Base-by-base conservation (phyloP, 2,329 filamentous ascomycete species). In the Penicillium sp. region DNA sequence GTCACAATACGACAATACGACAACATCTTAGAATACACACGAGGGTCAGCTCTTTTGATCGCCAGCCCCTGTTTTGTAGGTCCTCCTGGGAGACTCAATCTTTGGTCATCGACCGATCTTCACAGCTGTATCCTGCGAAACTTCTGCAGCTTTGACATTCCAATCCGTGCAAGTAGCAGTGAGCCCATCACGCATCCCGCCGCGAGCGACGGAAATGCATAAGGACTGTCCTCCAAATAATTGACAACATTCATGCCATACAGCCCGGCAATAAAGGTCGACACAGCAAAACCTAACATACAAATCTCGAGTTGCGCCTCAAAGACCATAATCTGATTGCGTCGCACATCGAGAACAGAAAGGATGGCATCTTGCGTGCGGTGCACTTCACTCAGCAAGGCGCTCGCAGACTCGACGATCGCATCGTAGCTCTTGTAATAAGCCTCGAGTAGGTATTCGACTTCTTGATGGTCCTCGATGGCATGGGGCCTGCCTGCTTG, bases 231-330 rank as follows among this genome's bases (percentile, higher is more conserved):
- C 58, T 78, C 76, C n/a, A 73, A 62, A 46, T 71, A 74, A 52
- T 77, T 78, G 16, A 75, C 58, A 8, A 77, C 68, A 59, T 78
- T 78, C 75, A 77, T 77, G 2, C 75, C 76, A 58, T 75, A 75
- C 19, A 73, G 65, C 1, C 76, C 76, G 0, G 75, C 73, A 14
- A 77, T 68, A 28, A 77, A 66, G 0, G 75, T 78, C 1, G 71
- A 73, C n/a, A 66, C 66, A 0, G 73, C 72, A n/a, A 78, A 63
- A 4, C 71, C 73, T 6, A 78, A 61, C 68, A 76, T 77, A 54
- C 71, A 65, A 37, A 77, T 76, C 63, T 76, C 74, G 30, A 78
- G 65, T 62, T 73, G 70, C 7, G 73, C 72, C 55, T 78, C 75
- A 11, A 78, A 68, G 3, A 77, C 68, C 73, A 78, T 75, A 62